Evolutionary conservation across 331 rosid genomes (phyloP).

Genomic region (Acacia pycnantha): DNA sequence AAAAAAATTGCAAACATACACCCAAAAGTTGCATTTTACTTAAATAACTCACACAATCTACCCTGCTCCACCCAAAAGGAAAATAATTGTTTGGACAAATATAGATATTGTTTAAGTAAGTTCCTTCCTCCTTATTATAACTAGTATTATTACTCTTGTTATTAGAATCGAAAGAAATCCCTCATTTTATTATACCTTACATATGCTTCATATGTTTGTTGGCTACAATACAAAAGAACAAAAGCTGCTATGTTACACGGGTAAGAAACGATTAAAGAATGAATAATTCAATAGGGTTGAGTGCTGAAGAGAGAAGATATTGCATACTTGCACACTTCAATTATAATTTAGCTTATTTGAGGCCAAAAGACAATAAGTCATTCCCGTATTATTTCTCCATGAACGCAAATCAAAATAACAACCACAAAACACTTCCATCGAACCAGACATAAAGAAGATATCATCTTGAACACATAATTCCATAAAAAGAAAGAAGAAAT

Average conservation of each 20-base stretch:
- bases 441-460: slow-evolving; percentile 3
- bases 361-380: background rate
- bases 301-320: background rate
- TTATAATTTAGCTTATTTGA: background rate
- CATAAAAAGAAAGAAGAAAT: slow-evolving; percentile 12
- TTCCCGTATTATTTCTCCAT: background rate
- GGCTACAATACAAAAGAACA: background rate
- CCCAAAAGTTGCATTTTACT: background rate
- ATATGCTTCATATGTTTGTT: background rate
- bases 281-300: background rate
- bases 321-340: background rate
- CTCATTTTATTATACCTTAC: background rate
- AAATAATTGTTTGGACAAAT: background rate
- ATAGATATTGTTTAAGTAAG: background rate
- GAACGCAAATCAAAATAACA: background rate
- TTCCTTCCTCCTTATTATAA: background rate
- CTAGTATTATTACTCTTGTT: background rate
- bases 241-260: background rate
- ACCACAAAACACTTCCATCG: background rate
- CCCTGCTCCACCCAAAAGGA: background rate
- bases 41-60: background rate
- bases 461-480: background rate
- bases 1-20: background rate
- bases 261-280: background rate
- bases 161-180: background rate